phyloP scores from a whole-genome alignment of 495 filamentous ascomycete species.

The Clohesyomyces aquaticus region DNA sequence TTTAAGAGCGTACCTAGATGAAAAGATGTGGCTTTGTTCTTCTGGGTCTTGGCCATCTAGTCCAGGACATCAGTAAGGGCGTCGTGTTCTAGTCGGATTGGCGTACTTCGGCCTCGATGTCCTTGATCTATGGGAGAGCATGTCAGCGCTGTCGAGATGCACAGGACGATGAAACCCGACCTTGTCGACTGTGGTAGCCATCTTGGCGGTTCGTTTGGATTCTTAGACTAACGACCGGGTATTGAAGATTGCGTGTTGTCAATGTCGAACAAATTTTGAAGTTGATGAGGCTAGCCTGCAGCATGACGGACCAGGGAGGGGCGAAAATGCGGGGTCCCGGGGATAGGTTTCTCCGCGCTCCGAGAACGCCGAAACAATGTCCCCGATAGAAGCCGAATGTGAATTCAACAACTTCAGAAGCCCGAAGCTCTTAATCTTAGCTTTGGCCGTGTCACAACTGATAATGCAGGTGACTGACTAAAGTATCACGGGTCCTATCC shows the following conservation, averaged over 20 bases:
- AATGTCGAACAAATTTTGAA: conserved; percentile 18
- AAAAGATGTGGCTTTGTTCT: conserved; percentile 96
- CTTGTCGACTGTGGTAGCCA: conserved; percentile 97
- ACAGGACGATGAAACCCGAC: conserved; percentile 48
- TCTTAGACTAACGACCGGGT: not conserved
- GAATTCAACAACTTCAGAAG: not conserved
- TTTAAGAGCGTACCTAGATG: conserved; percentile 59
- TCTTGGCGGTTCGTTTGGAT: conserved; percentile 54
- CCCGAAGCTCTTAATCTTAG: no score
- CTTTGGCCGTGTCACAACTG: no score
- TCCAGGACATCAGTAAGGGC: not conserved
- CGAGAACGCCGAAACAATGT: not conserved
- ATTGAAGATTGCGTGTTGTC: not conserved
- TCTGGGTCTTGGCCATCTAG: conserved; percentile 93
- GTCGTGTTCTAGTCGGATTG: conserved; percentile 21
- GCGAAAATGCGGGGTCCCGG: not conserved
- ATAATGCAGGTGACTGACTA: not conserved
- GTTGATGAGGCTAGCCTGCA: conserved; percentile 15
- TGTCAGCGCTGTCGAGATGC: conserved; percentile 20
- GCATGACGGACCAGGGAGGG: conserved; percentile 7
- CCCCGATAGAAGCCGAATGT: not conserved
- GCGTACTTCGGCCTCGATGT: conserved; percentile 90
- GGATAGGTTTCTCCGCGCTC: not conserved
- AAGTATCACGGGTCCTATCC: not conserved
- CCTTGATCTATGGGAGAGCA: conserved; percentile 76